Conservation (phyloP, 768 basidiomycete genomes). For the Tricholoma matsutake region DNA sequence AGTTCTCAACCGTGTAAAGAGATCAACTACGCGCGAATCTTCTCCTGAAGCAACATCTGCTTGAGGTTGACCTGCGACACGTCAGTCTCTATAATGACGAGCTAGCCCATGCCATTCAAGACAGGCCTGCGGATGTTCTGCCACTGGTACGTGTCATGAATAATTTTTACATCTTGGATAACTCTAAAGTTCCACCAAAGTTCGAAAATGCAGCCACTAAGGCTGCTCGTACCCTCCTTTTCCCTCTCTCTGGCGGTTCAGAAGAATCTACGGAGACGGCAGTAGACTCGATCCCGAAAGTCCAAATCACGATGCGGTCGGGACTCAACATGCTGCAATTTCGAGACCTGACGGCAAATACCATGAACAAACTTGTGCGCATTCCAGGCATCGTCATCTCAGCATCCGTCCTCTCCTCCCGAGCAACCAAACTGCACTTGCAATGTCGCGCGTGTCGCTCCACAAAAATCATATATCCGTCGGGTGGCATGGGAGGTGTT, state of each 20-base stretch:
- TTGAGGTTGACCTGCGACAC: constrained; percentile 83
- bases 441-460: constrained; percentile 91
- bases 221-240: constrained; percentile 79
- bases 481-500: constrained; percentile 79
- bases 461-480: constrained; percentile 73
- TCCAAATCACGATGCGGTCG: constrained; percentile 88
- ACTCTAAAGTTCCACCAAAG: constrained; percentile 34
- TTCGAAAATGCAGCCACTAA: constrained; percentile 90
- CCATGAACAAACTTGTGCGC: constrained; percentile 93
- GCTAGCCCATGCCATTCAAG: constrained; percentile 87
- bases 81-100: constrained; percentile 88
- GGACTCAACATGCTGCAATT: constrained; percentile 92
- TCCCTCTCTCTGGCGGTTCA: constrained; percentile 63
- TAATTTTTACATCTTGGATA: neutral
- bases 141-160: constrained; percentile 62
- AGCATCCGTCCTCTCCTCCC: constrained; percentile 88
- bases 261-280: constrained; percentile 40
- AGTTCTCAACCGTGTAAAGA: constrained; percentile 33
- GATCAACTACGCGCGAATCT: constrained; percentile 90
- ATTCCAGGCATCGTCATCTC: constrained; percentile 98
- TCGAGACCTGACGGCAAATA: constrained; percentile 89
- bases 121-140: constrained; percentile 83
- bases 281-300: constrained; percentile 48
- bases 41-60: constrained; percentile 80
- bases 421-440: constrained; percentile 88